Evolutionary conservation across 257 asterid species (phyloP), one percentile per base, ranked within the genome.

Genomic region (Ehretia macrophylla): DNA sequence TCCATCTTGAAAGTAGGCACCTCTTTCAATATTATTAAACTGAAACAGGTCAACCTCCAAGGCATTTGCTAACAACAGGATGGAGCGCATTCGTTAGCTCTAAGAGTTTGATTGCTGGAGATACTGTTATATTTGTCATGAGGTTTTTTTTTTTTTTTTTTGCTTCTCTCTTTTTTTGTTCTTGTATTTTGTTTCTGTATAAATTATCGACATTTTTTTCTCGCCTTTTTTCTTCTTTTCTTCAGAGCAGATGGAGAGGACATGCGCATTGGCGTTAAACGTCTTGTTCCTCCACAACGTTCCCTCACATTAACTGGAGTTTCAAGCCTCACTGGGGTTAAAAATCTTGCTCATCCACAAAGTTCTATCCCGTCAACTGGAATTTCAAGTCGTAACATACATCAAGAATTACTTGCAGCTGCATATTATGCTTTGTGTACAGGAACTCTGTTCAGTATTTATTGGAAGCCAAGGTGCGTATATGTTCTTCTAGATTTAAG

Each of bases 61-160:
- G 96, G 78, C 90, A 38, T 38, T 5, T 38, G 44, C 11, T 38
- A 5, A 38, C 44, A 38, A 38, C 44, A 11, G 44, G 44, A 38
- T 38, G 44, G 44, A 38, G 11, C 11, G 44, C 44, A 38, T 38
- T 38, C 11, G 44, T 38, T 38, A 38, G 44, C 6, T 38, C 44
- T 38, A 38, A 38, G 44, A 38, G 11, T 5, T 38, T 38, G 11
- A 11, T 38, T 38, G 44, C 11, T 38, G 44, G 44, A 94, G 96
- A 87, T 59, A 78, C 87, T 45, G 79, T 82, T 71, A 84, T 84
- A 65, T 87, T 87, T 49, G 68, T 84, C 45, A 84, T 94, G 96
- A 64, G 40, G n/a, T 51, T 50, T 12, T 11, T 16, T 22, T 17
- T 51, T 17, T 17, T 11, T 44, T 16, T n/a, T 51, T 32, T 22